Conservation (phyloP, 352 stramenopile genomes). For the Globisporangium apiculatum region DNA sequence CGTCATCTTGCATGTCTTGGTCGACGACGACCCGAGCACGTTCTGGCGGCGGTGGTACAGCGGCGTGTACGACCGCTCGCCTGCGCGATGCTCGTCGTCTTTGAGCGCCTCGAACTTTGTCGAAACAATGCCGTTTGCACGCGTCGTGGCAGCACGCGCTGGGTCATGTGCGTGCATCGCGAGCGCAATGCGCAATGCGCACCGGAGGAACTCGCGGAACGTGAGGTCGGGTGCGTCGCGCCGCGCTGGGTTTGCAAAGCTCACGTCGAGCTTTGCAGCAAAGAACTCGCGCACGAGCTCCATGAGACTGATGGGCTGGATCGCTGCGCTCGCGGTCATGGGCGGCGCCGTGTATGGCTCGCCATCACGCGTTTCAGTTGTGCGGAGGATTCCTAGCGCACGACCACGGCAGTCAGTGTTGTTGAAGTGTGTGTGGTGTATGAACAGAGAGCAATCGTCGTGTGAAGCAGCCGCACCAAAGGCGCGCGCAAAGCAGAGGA, state of each 20-base stretch:
- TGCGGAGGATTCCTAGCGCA: slow-evolving; percentile 37
- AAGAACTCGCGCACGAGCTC: slow-evolving; percentile 69
- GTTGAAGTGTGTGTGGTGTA: no score
- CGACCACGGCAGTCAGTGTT: background rate
- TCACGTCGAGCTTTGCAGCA: slow-evolving; percentile 65
- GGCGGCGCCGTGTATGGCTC: slow-evolving; percentile 35
- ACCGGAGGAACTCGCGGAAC: slow-evolving; percentile 70
- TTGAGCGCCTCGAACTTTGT: slow-evolving; percentile 51
- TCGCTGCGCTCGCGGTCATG: slow-evolving; percentile 19
- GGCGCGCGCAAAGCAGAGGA: slow-evolving; percentile 55
- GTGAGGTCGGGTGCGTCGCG: slow-evolving; percentile 49
- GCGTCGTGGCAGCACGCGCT: slow-evolving; percentile 7
- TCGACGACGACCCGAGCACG: slow-evolving; percentile 29
- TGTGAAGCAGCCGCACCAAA: slow-evolving; percentile 39
- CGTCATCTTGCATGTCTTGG: slow-evolving; percentile 57
- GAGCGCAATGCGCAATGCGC: slow-evolving; percentile 56
- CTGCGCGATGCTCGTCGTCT: slow-evolving; percentile 24
- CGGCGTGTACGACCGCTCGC: slow-evolving; percentile 21
- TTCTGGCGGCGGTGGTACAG: slow-evolving; percentile 51
- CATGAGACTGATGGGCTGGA: slow-evolving; percentile 50
- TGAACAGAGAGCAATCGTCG: background rate
- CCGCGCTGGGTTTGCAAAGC: slow-evolving; percentile 39
- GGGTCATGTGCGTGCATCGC: slow-evolving; percentile 45
- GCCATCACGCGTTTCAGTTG: slow-evolving; percentile 36
- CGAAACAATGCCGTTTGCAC: slow-evolving; percentile 28